Evolutionary conservation across 495 filamentous ascomycete species (phyloP).

Genomic region (Talaromyces nanjingensis): DNA sequence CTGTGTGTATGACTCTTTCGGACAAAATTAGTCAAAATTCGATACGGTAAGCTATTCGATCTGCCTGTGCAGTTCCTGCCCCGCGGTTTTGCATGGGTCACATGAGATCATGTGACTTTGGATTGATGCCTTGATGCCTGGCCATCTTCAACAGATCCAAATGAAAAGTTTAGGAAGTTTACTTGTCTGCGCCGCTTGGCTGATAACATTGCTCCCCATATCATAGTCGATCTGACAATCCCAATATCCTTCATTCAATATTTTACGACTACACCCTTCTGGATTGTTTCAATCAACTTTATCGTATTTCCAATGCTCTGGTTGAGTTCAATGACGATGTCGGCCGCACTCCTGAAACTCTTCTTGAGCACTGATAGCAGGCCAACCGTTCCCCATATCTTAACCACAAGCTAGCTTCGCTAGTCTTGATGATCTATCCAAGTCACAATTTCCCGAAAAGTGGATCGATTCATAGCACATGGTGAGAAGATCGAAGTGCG

Average conservation of each 20-base stretch:
- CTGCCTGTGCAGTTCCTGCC: constrained; percentile 20
- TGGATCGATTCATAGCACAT: not conserved
- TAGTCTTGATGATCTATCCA: not conserved
- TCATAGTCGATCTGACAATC: not conserved
- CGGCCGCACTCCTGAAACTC: not conserved
- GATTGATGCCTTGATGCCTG: not conserved
- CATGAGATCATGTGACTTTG: not conserved
- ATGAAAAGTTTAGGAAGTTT: no score
- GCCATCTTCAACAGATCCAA: no score
- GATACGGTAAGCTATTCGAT: constrained; percentile 17
- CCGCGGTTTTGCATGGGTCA: constrained; percentile 14
- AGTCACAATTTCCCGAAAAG: not conserved
- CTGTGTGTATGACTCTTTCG: constrained; percentile 10
- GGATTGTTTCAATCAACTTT: not conserved
- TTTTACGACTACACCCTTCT: not conserved
- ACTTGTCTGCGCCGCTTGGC: not conserved
- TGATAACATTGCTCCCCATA: not conserved
- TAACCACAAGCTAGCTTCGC: not conserved
- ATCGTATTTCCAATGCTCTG: not conserved
- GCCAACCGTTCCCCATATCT: not conserved
- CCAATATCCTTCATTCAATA: not conserved
- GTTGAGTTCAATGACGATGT: not conserved
- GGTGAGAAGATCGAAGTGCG: not conserved
- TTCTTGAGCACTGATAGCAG: not conserved
- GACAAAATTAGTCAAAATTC: constrained; percentile 20